phyloP scores from a whole-genome alignment of 352 stramenopile genomes.

The Proteromonas lacertae region DNA sequence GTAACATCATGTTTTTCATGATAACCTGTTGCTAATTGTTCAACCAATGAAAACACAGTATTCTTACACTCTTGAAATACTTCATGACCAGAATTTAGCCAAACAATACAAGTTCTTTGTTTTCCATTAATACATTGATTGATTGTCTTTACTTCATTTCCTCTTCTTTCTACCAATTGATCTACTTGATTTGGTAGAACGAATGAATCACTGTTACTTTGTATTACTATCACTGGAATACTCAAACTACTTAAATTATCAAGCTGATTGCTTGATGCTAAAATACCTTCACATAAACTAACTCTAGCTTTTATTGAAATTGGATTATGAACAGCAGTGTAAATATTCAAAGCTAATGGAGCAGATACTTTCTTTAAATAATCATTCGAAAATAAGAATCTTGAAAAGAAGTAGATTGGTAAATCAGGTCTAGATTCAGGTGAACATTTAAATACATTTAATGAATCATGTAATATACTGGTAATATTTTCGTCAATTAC shows the following conservation, averaged over 20 bases:
- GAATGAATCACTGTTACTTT: constrained; percentile 38
- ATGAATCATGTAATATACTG: constrained; percentile 59
- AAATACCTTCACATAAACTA: constrained; percentile 39
- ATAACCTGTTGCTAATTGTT: constrained; percentile 62
- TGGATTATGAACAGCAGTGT: constrained; percentile 64
- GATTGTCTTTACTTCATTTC: constrained; percentile 30
- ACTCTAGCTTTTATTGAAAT: constrained; percentile 52
- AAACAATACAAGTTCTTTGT: constrained; percentile 24
- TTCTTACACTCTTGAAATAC: constrained; percentile 58
- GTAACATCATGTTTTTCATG: constrained; percentile 41
- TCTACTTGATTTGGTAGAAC: constrained; percentile 38
- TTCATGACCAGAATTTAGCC: constrained; percentile 56
- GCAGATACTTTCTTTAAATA: constrained; percentile 61
- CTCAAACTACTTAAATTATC: constrained; percentile 18
- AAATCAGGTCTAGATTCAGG: constrained; percentile 49
- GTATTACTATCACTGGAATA: constrained; percentile 39
- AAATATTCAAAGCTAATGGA: constrained; percentile 67
- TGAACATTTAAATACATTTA: constrained; percentile 58
- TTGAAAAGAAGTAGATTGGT: constrained; percentile 54
- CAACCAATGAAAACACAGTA: constrained; percentile 32
- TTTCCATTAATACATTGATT: constrained; percentile 20
- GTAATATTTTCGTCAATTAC: constrained; percentile 51
- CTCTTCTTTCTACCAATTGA: constrained; percentile 19
- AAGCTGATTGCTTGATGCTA: constrained; percentile 34
- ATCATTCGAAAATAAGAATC: constrained; percentile 52